phyloP scores from a whole-genome alignment of 306 rosid genomes.

The Prunus mongolica region DNA sequence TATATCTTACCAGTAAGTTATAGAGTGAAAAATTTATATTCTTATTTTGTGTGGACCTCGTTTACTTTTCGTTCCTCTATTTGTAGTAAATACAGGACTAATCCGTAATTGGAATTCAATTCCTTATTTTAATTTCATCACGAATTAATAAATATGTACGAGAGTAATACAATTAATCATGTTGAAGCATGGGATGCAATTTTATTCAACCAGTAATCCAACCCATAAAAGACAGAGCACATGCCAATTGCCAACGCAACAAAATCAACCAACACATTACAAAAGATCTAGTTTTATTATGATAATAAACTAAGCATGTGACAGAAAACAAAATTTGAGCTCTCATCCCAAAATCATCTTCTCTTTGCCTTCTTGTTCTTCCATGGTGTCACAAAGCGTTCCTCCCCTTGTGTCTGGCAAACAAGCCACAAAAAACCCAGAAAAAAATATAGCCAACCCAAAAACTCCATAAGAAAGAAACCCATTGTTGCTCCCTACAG shows the following conservation, averaged over 20 bases:
- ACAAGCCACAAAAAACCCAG: slow-evolving; percentile 13
- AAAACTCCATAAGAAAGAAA: slow-evolving; percentile 18
- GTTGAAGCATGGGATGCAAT: background rate
- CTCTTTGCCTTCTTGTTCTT: slow-evolving; percentile 14
- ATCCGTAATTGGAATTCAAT: too few relatives aligned
- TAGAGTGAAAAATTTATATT: too few relatives aligned
- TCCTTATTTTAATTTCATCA: too few relatives aligned
- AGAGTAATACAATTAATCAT: too few relatives aligned
- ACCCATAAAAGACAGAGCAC: background rate
- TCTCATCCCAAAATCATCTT: slow-evolving; percentile 5
- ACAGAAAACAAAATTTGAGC: background rate
- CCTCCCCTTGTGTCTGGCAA: slow-evolving; percentile 11
- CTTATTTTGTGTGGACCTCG: too few relatives aligned
- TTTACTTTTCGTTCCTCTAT: too few relatives aligned
- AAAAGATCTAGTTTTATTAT: background rate
- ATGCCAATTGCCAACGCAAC: background rate
- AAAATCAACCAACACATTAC: background rate
- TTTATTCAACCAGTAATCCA: too few relatives aligned
- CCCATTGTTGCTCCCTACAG: slow-evolving; percentile 16
- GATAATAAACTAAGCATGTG: background rate
- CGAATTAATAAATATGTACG: too few relatives aligned
- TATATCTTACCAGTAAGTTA: too few relatives aligned
- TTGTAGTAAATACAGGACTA: too few relatives aligned
- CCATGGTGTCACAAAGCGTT: slow-evolving; percentile 14
- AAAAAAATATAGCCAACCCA: slow-evolving; percentile 14